Conservation (phyloP, 805 yeast species). For the Lipomyces spencermartinsiae region DNA sequence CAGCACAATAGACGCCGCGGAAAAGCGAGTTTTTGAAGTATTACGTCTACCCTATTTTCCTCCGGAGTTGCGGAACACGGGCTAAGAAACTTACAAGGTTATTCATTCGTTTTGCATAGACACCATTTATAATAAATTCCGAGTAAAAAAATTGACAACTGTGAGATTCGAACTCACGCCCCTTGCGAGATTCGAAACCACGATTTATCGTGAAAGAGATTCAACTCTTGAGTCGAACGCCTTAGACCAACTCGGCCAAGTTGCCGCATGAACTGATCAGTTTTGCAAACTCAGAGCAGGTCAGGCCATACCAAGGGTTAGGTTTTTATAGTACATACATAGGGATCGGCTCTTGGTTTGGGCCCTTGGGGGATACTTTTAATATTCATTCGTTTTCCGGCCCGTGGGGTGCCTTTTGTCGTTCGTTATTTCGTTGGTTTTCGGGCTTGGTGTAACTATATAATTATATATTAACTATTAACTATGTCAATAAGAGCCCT, state of each 20-base stretch:
- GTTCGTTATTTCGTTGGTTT: too few species aligned
- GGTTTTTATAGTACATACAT: too few species aligned
- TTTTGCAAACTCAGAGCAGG: too few species aligned
- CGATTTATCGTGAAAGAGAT: slow-evolving; percentile 25
- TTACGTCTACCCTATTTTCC: slow-evolving; percentile 31
- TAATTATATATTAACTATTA: too few species aligned
- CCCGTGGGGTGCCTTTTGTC: too few species aligned
- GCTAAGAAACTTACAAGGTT: slow-evolving; percentile 16
- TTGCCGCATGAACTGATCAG: slow-evolving; percentile 10
- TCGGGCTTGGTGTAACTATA: too few species aligned
- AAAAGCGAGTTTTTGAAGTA: slow-evolving; percentile 32
- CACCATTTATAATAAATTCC: background rate
- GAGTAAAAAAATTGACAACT: slow-evolving; percentile 16
- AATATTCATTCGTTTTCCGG: too few species aligned
- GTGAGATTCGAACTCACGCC: slow-evolving; percentile 31
- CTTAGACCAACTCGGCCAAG: slow-evolving; percentile 28
- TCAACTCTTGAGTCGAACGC: slow-evolving; percentile 28
- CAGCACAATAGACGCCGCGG: slow-evolving; percentile 29
- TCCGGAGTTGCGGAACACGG: slow-evolving; percentile 37
- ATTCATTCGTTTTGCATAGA: background rate
- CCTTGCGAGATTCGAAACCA: slow-evolving; percentile 29
- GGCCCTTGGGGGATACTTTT: too few species aligned
- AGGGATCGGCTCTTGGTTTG: too few species aligned
- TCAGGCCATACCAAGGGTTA: background rate
- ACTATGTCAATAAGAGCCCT: too few species aligned